Percentiles rank a stretch among this genome's conserved stretches.
phyloP scores from a whole-genome alignment of 1,284 basidiomycete genomes.

The Spongiforma sp. region DNA sequence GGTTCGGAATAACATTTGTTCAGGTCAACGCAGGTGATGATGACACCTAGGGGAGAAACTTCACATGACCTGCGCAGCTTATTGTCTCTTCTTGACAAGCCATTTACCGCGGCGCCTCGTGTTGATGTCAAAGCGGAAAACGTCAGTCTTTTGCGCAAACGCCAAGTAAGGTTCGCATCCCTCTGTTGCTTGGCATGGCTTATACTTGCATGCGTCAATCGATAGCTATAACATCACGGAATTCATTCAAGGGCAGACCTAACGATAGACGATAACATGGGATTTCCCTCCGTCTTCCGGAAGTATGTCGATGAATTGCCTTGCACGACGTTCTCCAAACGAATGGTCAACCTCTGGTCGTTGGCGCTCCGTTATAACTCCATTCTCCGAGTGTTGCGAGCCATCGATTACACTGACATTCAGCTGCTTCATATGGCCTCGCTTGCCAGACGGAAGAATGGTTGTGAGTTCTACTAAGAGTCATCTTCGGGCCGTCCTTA shows the following conservation, averaged over 20 bases:
- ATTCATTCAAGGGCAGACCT: constrained; percentile 84
- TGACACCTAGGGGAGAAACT: constrained; percentile 86
- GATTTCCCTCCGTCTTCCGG: constrained; percentile 75
- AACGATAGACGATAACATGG: constrained; percentile 92
- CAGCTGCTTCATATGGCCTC: too few relatives aligned
- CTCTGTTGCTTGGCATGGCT: background rate
- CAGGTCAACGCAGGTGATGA: constrained; percentile 82
- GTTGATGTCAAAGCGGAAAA: too few relatives aligned
- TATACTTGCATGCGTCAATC: constrained; percentile 45
- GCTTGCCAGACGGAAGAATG: too few relatives aligned
- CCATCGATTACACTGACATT: constrained; percentile 42
- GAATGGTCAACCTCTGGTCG: constrained; percentile 32
- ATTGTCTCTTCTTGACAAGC: too few relatives aligned
- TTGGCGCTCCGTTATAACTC: constrained; percentile 15
- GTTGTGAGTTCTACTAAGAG: too few relatives aligned
- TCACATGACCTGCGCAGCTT: constrained; percentile 77
- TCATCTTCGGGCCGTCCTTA: constrained; percentile 13
- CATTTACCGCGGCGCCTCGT: too few relatives aligned
- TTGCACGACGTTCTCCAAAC: constrained; percentile 57
- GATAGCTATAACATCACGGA: constrained; percentile 86
- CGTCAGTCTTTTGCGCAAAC: constrained; percentile 57
- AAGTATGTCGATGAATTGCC: constrained; percentile 61
- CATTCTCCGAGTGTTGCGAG: constrained; percentile 38
- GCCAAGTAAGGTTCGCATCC: constrained; percentile 47
- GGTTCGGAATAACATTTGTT: constrained; percentile 3